phyloP scores from a whole-genome alignment of 2,329 filamentous ascomycete species.

The Colletotrichum tofieldiae region DNA sequence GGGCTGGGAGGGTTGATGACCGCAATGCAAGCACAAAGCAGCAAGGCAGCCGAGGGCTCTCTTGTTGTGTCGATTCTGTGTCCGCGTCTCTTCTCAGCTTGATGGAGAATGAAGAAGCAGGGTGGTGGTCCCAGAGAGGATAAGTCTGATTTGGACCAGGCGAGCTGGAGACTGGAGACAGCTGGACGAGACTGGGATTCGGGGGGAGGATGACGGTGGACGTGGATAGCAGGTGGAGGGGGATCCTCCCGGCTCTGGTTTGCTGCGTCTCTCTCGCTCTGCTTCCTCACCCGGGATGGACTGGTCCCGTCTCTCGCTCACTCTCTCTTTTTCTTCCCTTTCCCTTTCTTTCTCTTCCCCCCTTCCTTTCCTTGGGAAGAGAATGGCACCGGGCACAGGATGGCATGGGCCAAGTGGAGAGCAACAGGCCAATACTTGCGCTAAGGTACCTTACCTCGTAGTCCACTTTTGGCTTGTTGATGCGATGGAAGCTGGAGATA shows the following conservation, averaged over 20 bases:
- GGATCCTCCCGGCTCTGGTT: too few species aligned
- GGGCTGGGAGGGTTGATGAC: background rate
- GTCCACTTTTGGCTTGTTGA: background rate
- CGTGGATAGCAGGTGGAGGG: background rate
- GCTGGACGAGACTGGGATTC: slow-evolving; percentile 1
- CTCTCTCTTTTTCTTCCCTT: background rate
- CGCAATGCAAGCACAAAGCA: slow-evolving; percentile 11
- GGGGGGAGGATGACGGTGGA: slow-evolving; percentile 5
- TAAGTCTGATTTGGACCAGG: slow-evolving; percentile 9
- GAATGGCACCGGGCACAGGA: background rate
- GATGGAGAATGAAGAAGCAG: slow-evolving; percentile 7
- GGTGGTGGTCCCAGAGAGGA: slow-evolving; percentile 22
- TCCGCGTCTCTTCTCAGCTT: background rate
- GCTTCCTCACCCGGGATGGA: background rate
- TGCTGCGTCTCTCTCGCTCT: background rate
- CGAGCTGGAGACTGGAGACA: slow-evolving; percentile 15
- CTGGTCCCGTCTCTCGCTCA: background rate
- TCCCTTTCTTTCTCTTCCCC: background rate
- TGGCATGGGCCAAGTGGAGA: background rate
- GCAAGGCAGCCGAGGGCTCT: background rate
- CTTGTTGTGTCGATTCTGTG: background rate
- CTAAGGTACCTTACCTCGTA: slow-evolving; percentile 10
- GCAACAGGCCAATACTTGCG: slow-evolving; percentile 17
- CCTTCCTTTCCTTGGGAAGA: background rate
- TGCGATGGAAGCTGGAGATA: background rate